Evolutionary conservation across 1,284 basidiomycete genomes (phyloP).

Genomic region (Austroboletus niveus): DNA sequence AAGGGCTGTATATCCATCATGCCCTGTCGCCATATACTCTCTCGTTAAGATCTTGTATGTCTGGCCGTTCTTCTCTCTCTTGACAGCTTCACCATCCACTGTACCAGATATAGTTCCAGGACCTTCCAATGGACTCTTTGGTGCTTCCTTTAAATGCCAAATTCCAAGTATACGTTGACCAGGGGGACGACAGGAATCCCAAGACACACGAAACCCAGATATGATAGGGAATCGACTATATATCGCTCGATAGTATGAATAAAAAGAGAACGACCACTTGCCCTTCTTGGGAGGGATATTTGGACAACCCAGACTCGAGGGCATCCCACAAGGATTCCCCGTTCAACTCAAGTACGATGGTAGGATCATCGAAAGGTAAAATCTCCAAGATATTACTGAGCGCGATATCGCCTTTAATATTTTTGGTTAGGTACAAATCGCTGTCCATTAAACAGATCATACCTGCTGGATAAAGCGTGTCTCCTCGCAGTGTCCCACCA

Average conservation of each 20-base stretch:
- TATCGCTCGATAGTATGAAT: not conserved
- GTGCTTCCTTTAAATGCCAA: slow-evolving; percentile 55
- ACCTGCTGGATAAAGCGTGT: slow-evolving; percentile 84
- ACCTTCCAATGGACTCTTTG: slow-evolving; percentile 39
- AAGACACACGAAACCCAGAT: slow-evolving; percentile 80
- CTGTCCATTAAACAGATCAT: slow-evolving; percentile 4
- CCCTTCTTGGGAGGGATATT: slow-evolving; percentile 93
- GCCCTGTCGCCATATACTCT: slow-evolving; percentile 74
- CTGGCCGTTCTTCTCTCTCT: slow-evolving; percentile 52
- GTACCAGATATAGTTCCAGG: slow-evolving; percentile 37
- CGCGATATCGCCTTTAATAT: slow-evolving; percentile 60
- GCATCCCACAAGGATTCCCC: slow-evolving; percentile 82
- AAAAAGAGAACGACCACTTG: slow-evolving; percentile 27
- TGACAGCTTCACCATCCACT: slow-evolving; percentile 53
- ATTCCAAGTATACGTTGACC: slow-evolving; percentile 74
- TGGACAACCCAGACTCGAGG: slow-evolving; percentile 71
- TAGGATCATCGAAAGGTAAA: slow-evolving; percentile 85
- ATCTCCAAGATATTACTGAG: slow-evolving; percentile 87
- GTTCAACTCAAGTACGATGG: slow-evolving; percentile 81
- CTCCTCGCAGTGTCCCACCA: slow-evolving; percentile 84
- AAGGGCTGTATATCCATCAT: slow-evolving; percentile 80
- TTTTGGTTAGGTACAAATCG: not conserved
- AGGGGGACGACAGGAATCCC: slow-evolving; percentile 77
- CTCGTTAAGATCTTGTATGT: slow-evolving; percentile 78
- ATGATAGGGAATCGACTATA: slow-evolving; percentile 84